Percentiles rank a stretch among this genome's conserved stretches.
phyloP scores from a whole-genome alignment of 257 asterid species.

The Cordia subcordata region DNA sequence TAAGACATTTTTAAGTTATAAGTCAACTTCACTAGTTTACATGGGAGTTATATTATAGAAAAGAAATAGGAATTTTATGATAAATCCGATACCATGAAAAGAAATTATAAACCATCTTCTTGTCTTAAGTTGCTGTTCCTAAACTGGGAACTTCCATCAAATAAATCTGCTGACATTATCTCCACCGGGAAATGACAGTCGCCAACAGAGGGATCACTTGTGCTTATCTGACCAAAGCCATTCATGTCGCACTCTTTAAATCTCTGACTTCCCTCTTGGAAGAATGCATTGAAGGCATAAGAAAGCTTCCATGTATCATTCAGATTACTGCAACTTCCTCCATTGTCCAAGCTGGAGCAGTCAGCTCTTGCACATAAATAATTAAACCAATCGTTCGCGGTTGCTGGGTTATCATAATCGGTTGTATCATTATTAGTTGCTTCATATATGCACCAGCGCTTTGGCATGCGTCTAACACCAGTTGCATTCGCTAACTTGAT shows the following conservation, averaged over 20 bases:
- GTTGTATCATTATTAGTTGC: not conserved
- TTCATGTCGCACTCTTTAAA: not conserved
- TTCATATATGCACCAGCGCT: conserved; percentile 34
- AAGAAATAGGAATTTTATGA: too few species aligned
- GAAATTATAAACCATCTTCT: too few species aligned
- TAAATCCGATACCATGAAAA: too few species aligned
- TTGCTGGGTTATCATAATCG: too few species aligned
- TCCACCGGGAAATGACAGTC: not conserved
- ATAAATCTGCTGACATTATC: not conserved
- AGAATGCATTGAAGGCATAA: conserved; percentile 34
- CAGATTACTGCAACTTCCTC: conserved; percentile 29
- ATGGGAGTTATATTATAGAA: too few species aligned
- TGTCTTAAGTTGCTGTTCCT: too few species aligned
- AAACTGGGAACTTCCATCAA: too few species aligned
- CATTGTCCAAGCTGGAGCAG: conserved; percentile 22
- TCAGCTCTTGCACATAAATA: conserved; percentile 15
- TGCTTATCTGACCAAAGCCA: not conserved
- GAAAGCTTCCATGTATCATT: conserved; percentile 6
- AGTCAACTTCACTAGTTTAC: too few species aligned
- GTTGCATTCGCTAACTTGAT: not conserved
- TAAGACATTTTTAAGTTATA: too few species aligned
- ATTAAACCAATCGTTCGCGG: not conserved
- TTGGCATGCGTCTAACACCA: conserved; percentile 24
- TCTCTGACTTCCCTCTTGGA: conserved; percentile 12
- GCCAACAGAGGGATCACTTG: not conserved